phyloP scores from a whole-genome alignment of 202 grass and related monocot genomes.

The Schoenoplectus tabernaemontani region DNA sequence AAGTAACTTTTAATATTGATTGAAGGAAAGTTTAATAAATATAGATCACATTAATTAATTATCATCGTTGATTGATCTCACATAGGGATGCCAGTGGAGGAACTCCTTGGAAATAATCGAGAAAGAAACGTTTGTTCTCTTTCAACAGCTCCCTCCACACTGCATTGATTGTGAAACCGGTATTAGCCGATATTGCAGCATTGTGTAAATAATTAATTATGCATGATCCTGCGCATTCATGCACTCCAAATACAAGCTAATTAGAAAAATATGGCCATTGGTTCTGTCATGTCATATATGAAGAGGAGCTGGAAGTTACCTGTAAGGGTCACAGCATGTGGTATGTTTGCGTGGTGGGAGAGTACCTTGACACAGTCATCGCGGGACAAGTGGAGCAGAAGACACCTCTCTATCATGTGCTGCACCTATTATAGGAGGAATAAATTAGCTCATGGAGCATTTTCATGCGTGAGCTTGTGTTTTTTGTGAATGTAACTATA shows the following conservation, averaged over 20 bases:
- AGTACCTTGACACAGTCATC: slow-evolving; percentile 27
- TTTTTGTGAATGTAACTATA: too few relatives aligned
- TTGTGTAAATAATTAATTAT: not conserved
- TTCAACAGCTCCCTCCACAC: slow-evolving; percentile 30
- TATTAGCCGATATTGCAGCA: not conserved
- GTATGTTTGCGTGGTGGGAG: slow-evolving; percentile 15
- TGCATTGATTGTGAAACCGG: not conserved
- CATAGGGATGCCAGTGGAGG: slow-evolving; percentile 8
- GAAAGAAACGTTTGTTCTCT: slow-evolving; percentile 29
- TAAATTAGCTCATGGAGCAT: not conserved
- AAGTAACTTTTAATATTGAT: too few relatives aligned
- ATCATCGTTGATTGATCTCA: slow-evolving; percentile 1
- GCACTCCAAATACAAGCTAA: not conserved
- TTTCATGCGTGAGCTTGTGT: too few relatives aligned
- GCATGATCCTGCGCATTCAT: not conserved
- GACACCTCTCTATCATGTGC: slow-evolving; percentile 30
- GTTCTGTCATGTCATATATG: too few relatives aligned
- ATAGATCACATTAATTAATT: too few relatives aligned
- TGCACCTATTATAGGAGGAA: slow-evolving; percentile 19
- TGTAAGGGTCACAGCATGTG: too few relatives aligned
- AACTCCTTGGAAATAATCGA: slow-evolving; percentile 20
- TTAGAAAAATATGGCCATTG: not conserved
- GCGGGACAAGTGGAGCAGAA: slow-evolving; percentile 25
- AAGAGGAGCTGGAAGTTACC: too few relatives aligned
- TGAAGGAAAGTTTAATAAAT: too few relatives aligned